Base-by-base conservation (phyloP, 2,329 filamentous ascomycete genomes). In the Tolypocladium tundrense region DNA sequence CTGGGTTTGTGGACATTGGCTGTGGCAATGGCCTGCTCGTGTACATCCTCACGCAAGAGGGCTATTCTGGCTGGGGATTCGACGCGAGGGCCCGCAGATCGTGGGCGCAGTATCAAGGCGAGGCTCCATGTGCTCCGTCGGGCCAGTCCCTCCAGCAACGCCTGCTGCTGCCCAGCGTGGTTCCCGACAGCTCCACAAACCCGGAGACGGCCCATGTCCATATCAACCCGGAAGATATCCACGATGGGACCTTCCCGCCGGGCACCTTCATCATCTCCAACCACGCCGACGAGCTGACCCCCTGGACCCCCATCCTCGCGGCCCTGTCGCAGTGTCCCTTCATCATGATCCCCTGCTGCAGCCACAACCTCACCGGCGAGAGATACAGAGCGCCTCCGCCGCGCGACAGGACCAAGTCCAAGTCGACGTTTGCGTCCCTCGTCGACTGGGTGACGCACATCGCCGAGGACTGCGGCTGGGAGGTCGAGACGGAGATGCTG, bases 241-340 rank as follows among this genome's bases (percentile, higher is more conserved):
- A 84, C 65, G 71, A 78, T 61, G 94, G 93, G 41, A 67, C 78
- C 11, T 96, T 97, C 67, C 79, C 84, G 0, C 69, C 72, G 19
- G 84, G 85, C 35, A 95, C 91, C 0, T 99, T 99, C 72, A 91
- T 99, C 66, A 88, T 99, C 62, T 96, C 91, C 54, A 99, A 99
- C 68, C 94, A 99, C 70, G 93, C 93, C 13, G 94, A 99, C 69
- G 92, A 99, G 73, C 81, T 99, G 16, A 99, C 94, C 0, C 85
- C 90, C 0, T 99, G 94, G 94, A 97, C 94, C 0, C 94, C 94
- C 0, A 81, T 97, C 21, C 82, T 99, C 45, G 92, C 90, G 1
- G 83, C 84, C 8, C 75, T 91, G 1, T 91, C 88, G 0, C 75
- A 82, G 2, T 88, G 88, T 13, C 88, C 91, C 0, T 99, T 97